These are phyloP conservation scores for Rhinocladiella mackenziei DNA, from an alignment of 2,329 filamentous ascomycete genomes.

Conservation along the genomic window DNA sequence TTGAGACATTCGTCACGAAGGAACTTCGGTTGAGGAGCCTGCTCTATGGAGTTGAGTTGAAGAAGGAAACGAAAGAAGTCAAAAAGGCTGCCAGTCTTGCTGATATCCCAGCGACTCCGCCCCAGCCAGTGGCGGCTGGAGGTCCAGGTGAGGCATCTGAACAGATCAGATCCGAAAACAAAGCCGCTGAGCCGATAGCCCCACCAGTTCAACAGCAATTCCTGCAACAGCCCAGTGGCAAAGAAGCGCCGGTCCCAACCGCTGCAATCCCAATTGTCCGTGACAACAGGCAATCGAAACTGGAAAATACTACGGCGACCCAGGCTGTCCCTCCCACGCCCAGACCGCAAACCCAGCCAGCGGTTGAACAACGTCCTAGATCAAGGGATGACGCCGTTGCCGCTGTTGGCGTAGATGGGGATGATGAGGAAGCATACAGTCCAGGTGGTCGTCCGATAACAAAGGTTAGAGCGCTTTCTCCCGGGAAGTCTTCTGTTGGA, in stretches of 20 bases:
- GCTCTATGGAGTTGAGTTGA: conserved; percentile 47
- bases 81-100: conserved; percentile 21
- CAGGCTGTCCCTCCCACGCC: neutral
- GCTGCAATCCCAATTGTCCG: neutral
- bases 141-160: neutral
- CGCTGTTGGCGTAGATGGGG: conserved; percentile 26
- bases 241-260: neutral
- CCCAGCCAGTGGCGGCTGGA: conserved; percentile 4
- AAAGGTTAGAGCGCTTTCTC: conserved; percentile 3
- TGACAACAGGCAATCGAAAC: conserved; percentile 1
- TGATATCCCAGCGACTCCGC: conserved; percentile 17
- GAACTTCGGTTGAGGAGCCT: conserved; percentile 47
- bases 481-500: neutral
- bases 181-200: neutral
- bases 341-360: neutral
- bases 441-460: conserved; percentile 52
- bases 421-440: conserved; percentile 43
- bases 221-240: neutral
- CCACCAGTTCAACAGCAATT: neutral
- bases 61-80: conserved; percentile 28
- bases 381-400: conserved; percentile 16
- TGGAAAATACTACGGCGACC: neutral
- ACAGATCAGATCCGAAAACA: neutral
- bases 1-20: conserved; percentile 48
- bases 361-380: neutral